A percentile compares a stretch with the other conserved stretches of the same genome.
Evolutionary conservation across 257 asterid genomes (phyloP).

Genomic region (Solanum arcanum): DNA sequence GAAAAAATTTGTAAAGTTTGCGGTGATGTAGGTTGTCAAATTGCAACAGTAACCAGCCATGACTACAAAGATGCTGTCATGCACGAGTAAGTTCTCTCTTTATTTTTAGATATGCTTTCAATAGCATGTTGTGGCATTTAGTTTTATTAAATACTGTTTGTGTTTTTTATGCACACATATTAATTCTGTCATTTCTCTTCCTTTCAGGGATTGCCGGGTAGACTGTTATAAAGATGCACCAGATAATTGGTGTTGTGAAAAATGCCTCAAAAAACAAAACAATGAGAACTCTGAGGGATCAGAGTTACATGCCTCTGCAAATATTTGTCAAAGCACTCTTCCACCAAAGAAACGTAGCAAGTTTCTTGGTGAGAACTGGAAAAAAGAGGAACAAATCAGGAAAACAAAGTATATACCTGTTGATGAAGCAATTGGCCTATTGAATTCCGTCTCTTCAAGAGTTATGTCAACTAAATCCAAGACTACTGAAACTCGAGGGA

Average conservation of each 20-base stretch:
- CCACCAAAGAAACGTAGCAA: neutral
- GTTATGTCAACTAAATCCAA: neutral
- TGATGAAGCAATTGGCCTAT: slow-evolving; percentile 37
- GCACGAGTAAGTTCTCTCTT: slow-evolving; percentile 40
- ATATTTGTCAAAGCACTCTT: neutral
- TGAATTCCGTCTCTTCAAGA: neutral
- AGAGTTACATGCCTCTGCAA: neutral
- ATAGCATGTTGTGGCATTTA: neutral
- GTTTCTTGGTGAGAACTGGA: slow-evolving; percentile 12
- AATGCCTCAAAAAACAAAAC: slow-evolving; percentile 10
- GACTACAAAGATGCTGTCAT: slow-evolving; percentile 25
- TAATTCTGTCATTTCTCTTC: neutral
- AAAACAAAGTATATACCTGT: slow-evolving; percentile 34
- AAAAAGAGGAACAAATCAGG: slow-evolving; percentile 28
- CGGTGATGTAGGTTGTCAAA: slow-evolving; percentile 34
- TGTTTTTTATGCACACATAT: neutral
- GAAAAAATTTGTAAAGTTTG: slow-evolving; percentile 36
- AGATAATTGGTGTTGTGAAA: slow-evolving; percentile 38
- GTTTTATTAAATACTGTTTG: neutral
- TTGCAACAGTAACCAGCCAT: slow-evolving; percentile 24
- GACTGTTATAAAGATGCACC: neutral
- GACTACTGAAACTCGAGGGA: neutral
- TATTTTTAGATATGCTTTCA: neutral
- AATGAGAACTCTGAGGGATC: neutral
- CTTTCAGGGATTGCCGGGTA: slow-evolving; percentile 46